phyloP scores from a whole-genome alignment of 2,329 filamentous ascomycete genomes.

The Aurifilum marmelostoma region DNA sequence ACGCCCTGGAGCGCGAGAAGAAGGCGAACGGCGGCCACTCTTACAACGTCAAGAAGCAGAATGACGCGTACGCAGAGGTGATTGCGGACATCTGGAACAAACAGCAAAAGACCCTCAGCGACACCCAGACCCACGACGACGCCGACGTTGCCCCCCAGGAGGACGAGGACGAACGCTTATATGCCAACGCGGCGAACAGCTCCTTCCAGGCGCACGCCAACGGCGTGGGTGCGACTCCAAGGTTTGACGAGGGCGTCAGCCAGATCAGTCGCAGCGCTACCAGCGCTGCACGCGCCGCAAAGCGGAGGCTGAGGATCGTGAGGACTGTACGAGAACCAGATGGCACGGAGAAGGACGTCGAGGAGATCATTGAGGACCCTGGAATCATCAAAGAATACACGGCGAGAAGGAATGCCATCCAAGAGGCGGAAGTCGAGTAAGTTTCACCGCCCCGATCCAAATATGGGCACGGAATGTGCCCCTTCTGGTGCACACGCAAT shows the following conservation, averaged over 20 bases:
- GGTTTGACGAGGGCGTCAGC: constrained; percentile 77
- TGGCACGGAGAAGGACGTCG: constrained; percentile 61
- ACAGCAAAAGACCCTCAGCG: constrained; percentile 78
- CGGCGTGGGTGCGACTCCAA: constrained; percentile 70
- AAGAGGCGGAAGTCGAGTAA: constrained; percentile 74
- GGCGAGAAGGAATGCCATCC: constrained; percentile 65
- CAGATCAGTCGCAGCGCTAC: constrained; percentile 74
- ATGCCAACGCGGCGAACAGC: constrained; percentile 55
- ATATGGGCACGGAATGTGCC: neutral
- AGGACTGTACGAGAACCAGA: constrained; percentile 57
- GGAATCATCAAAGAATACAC: constrained; percentile 85
- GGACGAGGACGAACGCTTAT: constrained; percentile 70
- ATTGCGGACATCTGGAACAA: constrained; percentile 92
- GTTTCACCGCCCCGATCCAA: constrained; percentile 39
- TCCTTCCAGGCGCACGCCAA: constrained; percentile 36
- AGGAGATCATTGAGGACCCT: constrained; percentile 75
- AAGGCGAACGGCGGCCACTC: constrained; percentile 91
- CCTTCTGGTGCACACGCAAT: neutral
- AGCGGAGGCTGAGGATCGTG: constrained; percentile 73
- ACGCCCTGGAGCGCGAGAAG: constrained; percentile 85
- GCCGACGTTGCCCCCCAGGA: constrained; percentile 61
- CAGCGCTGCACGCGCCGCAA: constrained; percentile 60
- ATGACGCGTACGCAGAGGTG: constrained; percentile 87
- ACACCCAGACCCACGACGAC: constrained; percentile 69
- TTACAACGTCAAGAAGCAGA: constrained; percentile 96